Conservation (phyloP, 768 basidiomycete species). For the Galerina marginata region DNA sequence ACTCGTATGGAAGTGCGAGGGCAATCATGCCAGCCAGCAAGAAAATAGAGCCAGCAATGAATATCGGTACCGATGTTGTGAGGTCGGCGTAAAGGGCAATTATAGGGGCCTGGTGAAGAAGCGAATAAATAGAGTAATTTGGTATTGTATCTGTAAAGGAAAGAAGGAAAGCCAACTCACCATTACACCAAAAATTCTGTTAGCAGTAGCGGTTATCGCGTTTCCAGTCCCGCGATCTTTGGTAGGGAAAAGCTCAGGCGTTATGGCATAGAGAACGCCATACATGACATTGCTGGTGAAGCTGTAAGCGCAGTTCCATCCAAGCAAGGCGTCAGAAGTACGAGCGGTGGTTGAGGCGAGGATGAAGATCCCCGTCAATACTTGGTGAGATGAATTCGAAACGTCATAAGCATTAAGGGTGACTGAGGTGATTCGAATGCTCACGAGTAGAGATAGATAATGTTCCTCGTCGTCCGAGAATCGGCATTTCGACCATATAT, state of each 20-base stretch:
- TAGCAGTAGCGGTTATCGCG: conserved; percentile 64
- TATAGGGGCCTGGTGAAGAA: conserved; percentile 56
- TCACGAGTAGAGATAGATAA: conserved; percentile 66
- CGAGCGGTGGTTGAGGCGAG: conserved; percentile 78
- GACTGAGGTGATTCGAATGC: conserved; percentile 32
- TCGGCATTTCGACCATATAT: conserved; percentile 68
- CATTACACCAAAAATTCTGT: conserved; percentile 76
- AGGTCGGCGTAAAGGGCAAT: conserved; percentile 73
- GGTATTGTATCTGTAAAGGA: neutral
- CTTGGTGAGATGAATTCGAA: conserved; percentile 35
- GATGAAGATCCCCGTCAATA: conserved; percentile 76
- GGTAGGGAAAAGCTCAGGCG: conserved; percentile 73
- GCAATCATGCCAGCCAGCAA: conserved; percentile 63
- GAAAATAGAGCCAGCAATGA: conserved; percentile 69
- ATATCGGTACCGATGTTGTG: conserved; percentile 69
- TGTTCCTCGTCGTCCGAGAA: conserved; percentile 70
- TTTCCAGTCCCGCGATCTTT: conserved; percentile 80
- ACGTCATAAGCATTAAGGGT: conserved; percentile 29
- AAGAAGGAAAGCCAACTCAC: conserved; percentile 41
- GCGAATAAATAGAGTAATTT: neutral
- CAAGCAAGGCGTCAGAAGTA: conserved; percentile 68
- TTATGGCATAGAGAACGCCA: conserved; percentile 73
- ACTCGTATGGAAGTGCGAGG: conserved; percentile 71
- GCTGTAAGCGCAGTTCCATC: conserved; percentile 82
- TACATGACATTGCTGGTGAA: conserved; percentile 72